These are phyloP conservation scores for Arthroderma sp. DNA, from an alignment of 2,329 filamentous ascomycete species.

Conservation along the genomic window DNA sequence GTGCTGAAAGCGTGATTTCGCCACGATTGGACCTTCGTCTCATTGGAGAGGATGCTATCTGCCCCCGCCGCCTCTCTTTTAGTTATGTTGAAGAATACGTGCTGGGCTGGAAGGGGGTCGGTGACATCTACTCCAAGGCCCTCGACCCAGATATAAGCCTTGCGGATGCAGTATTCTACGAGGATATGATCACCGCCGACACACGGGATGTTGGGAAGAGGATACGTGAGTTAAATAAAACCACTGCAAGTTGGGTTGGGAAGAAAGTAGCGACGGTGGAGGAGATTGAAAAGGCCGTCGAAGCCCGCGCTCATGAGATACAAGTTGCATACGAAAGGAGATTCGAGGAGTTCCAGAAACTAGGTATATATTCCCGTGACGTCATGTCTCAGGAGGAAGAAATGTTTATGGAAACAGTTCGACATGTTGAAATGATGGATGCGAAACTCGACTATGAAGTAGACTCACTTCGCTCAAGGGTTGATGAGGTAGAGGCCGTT, in stretches of 20 bases:
- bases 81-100: slow-evolving; percentile 38
- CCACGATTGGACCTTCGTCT: slow-evolving; percentile 16
- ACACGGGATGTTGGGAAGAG: slow-evolving; percentile 25
- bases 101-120: slow-evolving; percentile 26
- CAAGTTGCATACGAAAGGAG: slow-evolving; percentile 57
- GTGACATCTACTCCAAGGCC: slow-evolving; percentile 19
- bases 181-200: slow-evolving; percentile 30
- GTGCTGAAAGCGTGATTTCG: slow-evolving; percentile 28
- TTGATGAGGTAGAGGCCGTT: slow-evolving; percentile 77
- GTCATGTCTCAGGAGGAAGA: slow-evolving; percentile 57
- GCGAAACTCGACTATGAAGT: slow-evolving; percentile 91
- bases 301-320: slow-evolving; percentile 52
- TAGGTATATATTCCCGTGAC: slow-evolving; percentile 56
- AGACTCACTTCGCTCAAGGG: slow-evolving; percentile 61
- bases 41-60: slow-evolving; percentile 22
- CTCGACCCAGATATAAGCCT: slow-evolving; percentile 30
- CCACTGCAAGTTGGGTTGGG: slow-evolving; percentile 34
- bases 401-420: slow-evolving; percentile 56
- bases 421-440: slow-evolving; percentile 66
- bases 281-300: slow-evolving; percentile 52
- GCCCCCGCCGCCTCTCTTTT: slow-evolving; percentile 36
- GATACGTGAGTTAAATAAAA: slow-evolving; percentile 28
- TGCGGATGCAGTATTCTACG: slow-evolving; percentile 30
- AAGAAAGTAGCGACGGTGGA: slow-evolving; percentile 33
- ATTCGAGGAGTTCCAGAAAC: slow-evolving; percentile 55